Evolutionary conservation across 352 stramenopile genomes (phyloP), one percentile per base, ranked within the genome.

Genomic region (Globisporangium lucens): DNA sequence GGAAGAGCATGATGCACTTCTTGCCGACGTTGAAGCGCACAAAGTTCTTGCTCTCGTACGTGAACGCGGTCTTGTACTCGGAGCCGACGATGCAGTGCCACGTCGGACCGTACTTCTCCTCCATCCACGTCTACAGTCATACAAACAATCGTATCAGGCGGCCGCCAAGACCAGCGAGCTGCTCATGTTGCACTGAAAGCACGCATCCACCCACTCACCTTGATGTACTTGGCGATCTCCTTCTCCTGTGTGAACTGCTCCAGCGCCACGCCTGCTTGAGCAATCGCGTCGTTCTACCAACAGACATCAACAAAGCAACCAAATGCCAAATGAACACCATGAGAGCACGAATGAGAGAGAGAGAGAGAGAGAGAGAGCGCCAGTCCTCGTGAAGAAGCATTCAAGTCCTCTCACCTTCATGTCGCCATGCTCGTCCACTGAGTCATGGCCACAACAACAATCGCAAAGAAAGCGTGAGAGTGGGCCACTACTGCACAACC

Each of bases 11-110:
- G 76, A 93, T 93, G 76, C 85, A 91, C 68, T 93, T 93, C 67
- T 93, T 92, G 71, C 82, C 83, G 17, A 94, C 80, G 59, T 93
- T 90, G 69, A 92, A 94, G 38, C 85, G 79, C 71, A 92, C 80
- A 75, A 94, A 94, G 77, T 90, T 92, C 70, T 92, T 91, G 81
- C 80, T 89, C 75, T 89, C 83, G 70, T 89, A 91, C 56, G 79
- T 81, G 67, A 89, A 89, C 58, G 81, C 77, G 29, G 73, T 85
- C 67, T 89, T 89, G 79, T 89, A 89, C 72, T 89, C 83, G 65
- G 83, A 89, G 60, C 83, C 81, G 51, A 91, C 83, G 71, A 91
- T 87, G 73, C 83, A 91, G 74, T 91, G 83, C 83, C 83, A 89
- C 55, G 83, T 91, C 4, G 79, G 79, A 35, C 75, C 75, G 41